Percentiles rank a stretch among this genome's conserved stretches.
phyloP scores from a whole-genome alignment of 2,329 filamentous ascomycete genomes.

The Calonectria pseudoturangicola region DNA sequence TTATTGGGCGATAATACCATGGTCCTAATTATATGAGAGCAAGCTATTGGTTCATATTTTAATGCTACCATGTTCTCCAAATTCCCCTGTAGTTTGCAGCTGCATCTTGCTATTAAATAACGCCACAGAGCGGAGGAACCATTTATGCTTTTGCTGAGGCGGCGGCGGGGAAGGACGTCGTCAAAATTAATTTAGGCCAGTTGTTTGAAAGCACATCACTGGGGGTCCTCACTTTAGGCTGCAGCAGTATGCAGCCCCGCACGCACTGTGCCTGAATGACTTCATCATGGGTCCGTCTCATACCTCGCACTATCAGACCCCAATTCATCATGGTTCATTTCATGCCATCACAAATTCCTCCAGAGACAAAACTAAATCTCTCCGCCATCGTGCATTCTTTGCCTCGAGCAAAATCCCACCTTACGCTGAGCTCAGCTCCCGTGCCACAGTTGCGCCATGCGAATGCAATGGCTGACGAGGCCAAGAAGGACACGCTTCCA shows the following conservation, averaged over 20 bases:
- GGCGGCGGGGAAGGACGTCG: background rate
- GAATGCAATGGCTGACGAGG: background rate
- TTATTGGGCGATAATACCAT: background rate
- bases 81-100: too few relatives aligned
- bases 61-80: too few relatives aligned
- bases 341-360: background rate
- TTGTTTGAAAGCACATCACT: background rate
- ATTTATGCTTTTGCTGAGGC: background rate
- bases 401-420: background rate
- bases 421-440: conserved; percentile 11
- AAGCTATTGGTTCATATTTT: too few relatives aligned
- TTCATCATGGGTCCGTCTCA: background rate
- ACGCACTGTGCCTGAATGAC: conserved; percentile 12
- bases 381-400: background rate
- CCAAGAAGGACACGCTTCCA: background rate
- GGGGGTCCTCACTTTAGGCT: background rate
- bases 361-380: background rate
- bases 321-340: background rate
- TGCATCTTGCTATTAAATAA: too few relatives aligned
- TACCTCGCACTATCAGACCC: background rate
- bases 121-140: too few relatives aligned
- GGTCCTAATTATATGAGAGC: too few relatives aligned
- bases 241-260: background rate
- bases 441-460: background rate
- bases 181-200: background rate